phyloP scores from a whole-genome alignment of 805 yeast genomes.

The Zygosaccharomyces kombuchaensis region DNA sequence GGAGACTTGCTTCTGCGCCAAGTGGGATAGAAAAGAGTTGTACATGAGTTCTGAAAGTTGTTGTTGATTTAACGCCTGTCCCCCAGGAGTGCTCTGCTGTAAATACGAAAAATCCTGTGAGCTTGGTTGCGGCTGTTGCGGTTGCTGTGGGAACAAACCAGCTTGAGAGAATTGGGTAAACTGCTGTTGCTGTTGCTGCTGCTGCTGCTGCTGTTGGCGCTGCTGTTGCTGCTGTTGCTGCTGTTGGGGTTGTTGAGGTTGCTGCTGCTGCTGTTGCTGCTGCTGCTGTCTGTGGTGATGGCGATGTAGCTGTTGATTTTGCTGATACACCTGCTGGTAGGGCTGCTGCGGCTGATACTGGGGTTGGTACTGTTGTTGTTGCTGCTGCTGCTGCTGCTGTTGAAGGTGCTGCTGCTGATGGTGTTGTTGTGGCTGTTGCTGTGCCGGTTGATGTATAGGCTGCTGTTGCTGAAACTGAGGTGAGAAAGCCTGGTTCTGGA shows the following conservation, averaged over 20 bases:
- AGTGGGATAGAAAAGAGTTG: constrained; percentile 32
- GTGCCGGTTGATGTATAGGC: constrained; percentile 7
- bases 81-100: constrained; percentile 15
- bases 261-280: constrained; percentile 5
- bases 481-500: constrained; percentile 17
- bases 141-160: constrained; percentile 3
- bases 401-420: constrained; percentile 9
- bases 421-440: constrained; percentile 5
- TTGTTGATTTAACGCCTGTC: constrained; percentile 23
- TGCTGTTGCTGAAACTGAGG: constrained; percentile 13
- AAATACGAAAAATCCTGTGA: constrained; percentile 23
- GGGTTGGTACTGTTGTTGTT: constrained; percentile 10
- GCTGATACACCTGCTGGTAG: constrained; percentile 14
- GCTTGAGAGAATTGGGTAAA: constrained; percentile 5
- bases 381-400: constrained; percentile 10
- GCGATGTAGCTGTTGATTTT: constrained; percentile 7
- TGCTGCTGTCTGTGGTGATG: constrained; percentile 9
- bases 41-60: constrained; percentile 35
- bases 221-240: constrained; percentile 15
- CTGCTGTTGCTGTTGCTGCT: constrained; percentile 3
- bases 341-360: constrained; percentile 7
- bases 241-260: constrained; percentile 6
- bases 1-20: constrained; percentile 31
- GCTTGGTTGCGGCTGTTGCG: constrained; percentile 5
- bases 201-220: constrained; percentile 11